A percentile compares a stretch with the other conserved stretches of the same genome.
phyloP scores from a whole-genome alignment of 2,329 filamentous ascomycete species.

The Elsinoe fawcettii region DNA sequence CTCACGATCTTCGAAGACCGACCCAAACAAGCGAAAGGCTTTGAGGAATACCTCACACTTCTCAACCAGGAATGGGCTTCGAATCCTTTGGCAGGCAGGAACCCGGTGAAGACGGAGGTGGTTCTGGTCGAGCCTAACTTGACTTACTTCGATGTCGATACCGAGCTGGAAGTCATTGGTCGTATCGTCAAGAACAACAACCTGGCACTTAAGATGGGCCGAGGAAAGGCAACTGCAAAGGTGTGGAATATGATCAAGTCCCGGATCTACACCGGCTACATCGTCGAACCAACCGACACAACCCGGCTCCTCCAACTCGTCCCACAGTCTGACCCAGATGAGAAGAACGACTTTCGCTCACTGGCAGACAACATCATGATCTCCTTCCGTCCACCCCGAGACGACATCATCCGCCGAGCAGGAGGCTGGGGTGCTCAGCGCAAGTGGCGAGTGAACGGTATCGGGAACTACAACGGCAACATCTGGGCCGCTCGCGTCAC shows the following conservation, averaged over 20 bases:
- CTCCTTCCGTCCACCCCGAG: slow-evolving; percentile 65
- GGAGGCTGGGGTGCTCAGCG: slow-evolving; percentile 80
- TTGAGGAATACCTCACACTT: slow-evolving; percentile 72
- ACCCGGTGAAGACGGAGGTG: slow-evolving; percentile 67
- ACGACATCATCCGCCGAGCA: slow-evolving; percentile 68
- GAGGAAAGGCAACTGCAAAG: slow-evolving; percentile 56
- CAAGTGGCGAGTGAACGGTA: slow-evolving; percentile 73
- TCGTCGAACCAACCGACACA: slow-evolving; percentile 65
- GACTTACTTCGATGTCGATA: slow-evolving; percentile 65
- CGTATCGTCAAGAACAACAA: slow-evolving; percentile 78
- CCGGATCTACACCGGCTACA: slow-evolving; percentile 69
- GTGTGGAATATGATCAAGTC: slow-evolving; percentile 44
- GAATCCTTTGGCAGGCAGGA: slow-evolving; percentile 37
- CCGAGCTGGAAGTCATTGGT: slow-evolving; percentile 77
- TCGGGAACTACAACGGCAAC: slow-evolving; percentile 66
- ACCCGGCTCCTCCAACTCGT: slow-evolving; percentile 65
- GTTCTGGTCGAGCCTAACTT: slow-evolving; percentile 75
- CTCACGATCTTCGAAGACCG: slow-evolving; percentile 63
- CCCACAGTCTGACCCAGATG: slow-evolving; percentile 41
- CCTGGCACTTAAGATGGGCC: slow-evolving; percentile 27
- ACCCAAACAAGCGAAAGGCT: slow-evolving; percentile 62
- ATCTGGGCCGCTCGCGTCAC: slow-evolving; percentile 80
- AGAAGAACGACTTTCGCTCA: slow-evolving; percentile 50
- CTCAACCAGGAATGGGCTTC: slow-evolving; percentile 57
- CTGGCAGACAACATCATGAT: slow-evolving; percentile 91